Evolutionary conservation across 306 rosid genomes (phyloP), one percentile per base, ranked within the genome.

Genomic region (Vachellia pachyceras): DNA sequence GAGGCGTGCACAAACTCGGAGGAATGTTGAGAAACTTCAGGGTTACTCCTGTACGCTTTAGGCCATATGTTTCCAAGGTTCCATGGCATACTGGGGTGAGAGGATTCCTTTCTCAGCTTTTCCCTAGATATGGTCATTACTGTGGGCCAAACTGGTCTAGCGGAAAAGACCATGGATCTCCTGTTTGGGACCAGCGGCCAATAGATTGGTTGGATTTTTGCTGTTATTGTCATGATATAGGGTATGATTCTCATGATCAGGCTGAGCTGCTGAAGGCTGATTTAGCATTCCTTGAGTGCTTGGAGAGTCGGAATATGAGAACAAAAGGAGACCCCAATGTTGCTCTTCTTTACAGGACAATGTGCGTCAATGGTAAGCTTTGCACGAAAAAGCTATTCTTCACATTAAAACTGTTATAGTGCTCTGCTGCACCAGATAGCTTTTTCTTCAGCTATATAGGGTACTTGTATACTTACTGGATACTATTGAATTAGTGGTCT

Each of bases 111-210:
- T 95, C 99, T 66, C 97, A 93, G 85, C 74, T 93, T 63, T 89
- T 95, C 70, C 99, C 99, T 3, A 85, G 97, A 46, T 95, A 95
- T 80, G 99, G 99, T 23, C 90, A 95, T 86, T 95, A 95, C 85
- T 95, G 99, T 82, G 99, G 99, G 23, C 99, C 99, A 7, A 95
- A 95, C 64, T 93, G 97, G 97, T 95, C 97, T 0, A 95, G 99
- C 36, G 99, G 99, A 75, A 95, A 95, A 78, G 96, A 91, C 40
- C 22, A 78, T 0, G 97, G 97, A 7, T 88, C 93, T 77, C 96
- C 58, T 55, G 54, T 93, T 85, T 95, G 99, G 99, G 99, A 93
- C 89, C 77, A 49, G 85, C 86, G 99, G 20, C 99, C 99, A 0
- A 95, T 93, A 45, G 99, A 95, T 89, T 95, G 99, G 97, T 80